Evolutionary conservation across 2,329 filamentous ascomycete species (phyloP).

Genomic region (Cryoendolithus antarcticus): DNA sequence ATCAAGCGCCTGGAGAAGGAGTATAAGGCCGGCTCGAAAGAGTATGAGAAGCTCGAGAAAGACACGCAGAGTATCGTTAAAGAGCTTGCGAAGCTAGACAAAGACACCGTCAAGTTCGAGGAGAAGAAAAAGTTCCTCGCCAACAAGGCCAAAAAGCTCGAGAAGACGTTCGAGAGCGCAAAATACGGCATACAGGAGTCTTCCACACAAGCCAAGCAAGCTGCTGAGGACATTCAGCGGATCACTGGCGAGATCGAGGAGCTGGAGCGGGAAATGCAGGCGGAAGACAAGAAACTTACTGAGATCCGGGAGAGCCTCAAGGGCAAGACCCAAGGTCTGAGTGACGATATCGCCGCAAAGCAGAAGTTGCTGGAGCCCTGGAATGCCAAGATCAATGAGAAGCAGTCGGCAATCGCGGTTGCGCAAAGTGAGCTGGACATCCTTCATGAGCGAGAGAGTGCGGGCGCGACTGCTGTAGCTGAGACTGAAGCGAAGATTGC

Average conservation of each 20-base stretch:
- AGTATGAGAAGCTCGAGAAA: conserved; percentile 73
- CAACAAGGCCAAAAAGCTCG: conserved; percentile 86
- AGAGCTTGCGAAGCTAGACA: conserved; percentile 85
- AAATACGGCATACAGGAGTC: conserved; percentile 64
- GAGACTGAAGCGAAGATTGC: conserved; percentile 72
- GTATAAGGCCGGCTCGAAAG: conserved; percentile 70
- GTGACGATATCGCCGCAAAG: conserved; percentile 80
- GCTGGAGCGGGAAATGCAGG: conserved; percentile 63
- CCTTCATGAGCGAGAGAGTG: conserved; percentile 75
- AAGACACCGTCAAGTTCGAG: conserved; percentile 92
- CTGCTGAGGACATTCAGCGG: conserved; percentile 63
- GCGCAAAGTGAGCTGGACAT: conserved; percentile 92
- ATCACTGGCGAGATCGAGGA: conserved; percentile 60
- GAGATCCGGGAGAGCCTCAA: conserved; percentile 79
- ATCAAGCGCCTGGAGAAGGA: conserved; percentile 83
- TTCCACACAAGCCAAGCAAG: conserved; percentile 64
- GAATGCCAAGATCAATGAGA: conserved; percentile 94
- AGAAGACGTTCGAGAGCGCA: conserved; percentile 71
- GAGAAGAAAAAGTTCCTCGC: conserved; percentile 92
- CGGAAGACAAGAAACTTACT: conserved; percentile 70
- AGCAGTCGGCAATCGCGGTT: conserved; percentile 85
- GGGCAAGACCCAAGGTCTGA: conserved; percentile 90
- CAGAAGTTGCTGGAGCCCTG: conserved; percentile 93
- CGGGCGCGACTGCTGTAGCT: conserved; percentile 70
- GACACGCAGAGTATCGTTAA: conserved; percentile 67